Conservation (phyloP, 2,329 filamentous ascomycete species). For the Fusarium nurragi region DNA sequence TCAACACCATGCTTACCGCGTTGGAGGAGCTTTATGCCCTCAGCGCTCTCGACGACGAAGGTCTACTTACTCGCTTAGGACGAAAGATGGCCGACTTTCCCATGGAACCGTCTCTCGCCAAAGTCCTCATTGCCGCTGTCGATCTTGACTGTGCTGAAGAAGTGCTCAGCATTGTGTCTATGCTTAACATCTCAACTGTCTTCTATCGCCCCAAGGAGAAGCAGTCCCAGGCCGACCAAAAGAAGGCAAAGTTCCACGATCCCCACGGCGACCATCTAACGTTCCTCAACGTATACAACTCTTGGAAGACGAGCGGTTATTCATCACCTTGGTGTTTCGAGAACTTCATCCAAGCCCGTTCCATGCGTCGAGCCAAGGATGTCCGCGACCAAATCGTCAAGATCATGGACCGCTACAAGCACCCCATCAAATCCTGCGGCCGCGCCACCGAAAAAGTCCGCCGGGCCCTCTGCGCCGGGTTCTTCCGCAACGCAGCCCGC, state of each 20-base stretch:
- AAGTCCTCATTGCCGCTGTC: constrained; percentile 87
- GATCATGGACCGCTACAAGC: constrained; percentile 93
- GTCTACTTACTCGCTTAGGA: constrained; percentile 87
- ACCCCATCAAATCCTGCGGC: constrained; percentile 84
- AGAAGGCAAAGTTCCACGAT: constrained; percentile 97
- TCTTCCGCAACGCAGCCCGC: constrained; percentile 93
- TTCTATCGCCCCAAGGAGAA: constrained; percentile 99
- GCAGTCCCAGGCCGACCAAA: constrained; percentile 94
- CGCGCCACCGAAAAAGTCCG: constrained; percentile 87
- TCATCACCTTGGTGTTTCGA: constrained; percentile 94
- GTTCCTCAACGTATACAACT: constrained; percentile 94
- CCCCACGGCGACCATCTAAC: constrained; percentile 94
- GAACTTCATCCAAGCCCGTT: constrained; percentile 94
- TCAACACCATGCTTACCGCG: constrained; percentile 96
- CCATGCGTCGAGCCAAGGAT: constrained; percentile 89
- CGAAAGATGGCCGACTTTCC: constrained; percentile 99
- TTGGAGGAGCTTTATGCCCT: constrained; percentile 95
- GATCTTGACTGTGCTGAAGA: constrained; percentile 93
- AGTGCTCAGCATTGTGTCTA: constrained; percentile 91
- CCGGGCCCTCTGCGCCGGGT: constrained; percentile 88
- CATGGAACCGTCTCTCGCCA: constrained; percentile 93
- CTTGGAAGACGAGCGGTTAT: constrained; percentile 88
- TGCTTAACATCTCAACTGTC: constrained; percentile 86
- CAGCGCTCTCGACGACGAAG: constrained; percentile 93
- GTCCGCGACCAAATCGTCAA: constrained; percentile 90